These are phyloP conservation scores for Citrus medica DNA, from an alignment of 345 rosid genomes.

Conservation along the genomic window DNA sequence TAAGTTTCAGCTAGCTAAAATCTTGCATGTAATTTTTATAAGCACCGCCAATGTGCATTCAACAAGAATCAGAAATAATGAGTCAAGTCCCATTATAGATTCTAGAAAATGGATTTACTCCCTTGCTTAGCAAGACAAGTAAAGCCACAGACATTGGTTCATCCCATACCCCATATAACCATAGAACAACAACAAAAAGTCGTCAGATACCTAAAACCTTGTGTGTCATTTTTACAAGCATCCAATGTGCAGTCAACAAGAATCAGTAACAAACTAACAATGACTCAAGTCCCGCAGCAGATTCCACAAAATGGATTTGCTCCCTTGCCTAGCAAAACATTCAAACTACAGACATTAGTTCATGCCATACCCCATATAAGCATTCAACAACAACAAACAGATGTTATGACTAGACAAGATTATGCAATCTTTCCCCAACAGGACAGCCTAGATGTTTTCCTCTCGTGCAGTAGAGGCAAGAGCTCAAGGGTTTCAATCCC, in stretches of 20 bases:
- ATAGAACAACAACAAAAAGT: background rate
- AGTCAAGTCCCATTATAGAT: background rate
- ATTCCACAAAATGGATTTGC: background rate
- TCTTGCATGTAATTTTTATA: background rate
- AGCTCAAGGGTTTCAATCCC: too few species aligned
- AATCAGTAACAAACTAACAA: background rate
- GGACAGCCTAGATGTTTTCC: background rate
- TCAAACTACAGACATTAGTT: background rate
- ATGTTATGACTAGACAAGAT: background rate
- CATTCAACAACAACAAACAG: background rate
- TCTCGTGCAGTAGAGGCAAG: too few species aligned
- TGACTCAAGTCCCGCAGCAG: background rate
- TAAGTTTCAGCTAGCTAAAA: background rate
- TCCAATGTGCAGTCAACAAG: background rate
- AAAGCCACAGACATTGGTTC: background rate
- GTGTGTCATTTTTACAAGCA: background rate
- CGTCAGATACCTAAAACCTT: background rate
- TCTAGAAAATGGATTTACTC: background rate
- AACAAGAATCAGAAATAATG: background rate
- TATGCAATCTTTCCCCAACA: background rate
- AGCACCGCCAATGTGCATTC: background rate
- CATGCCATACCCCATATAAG: background rate
- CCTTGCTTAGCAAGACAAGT: background rate
- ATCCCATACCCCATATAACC: background rate
- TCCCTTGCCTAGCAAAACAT: background rate